These are phyloP conservation scores for Kwoniella botswanensis DNA, from an alignment of 768 basidiomycete species.

Conservation along the genomic window DNA sequence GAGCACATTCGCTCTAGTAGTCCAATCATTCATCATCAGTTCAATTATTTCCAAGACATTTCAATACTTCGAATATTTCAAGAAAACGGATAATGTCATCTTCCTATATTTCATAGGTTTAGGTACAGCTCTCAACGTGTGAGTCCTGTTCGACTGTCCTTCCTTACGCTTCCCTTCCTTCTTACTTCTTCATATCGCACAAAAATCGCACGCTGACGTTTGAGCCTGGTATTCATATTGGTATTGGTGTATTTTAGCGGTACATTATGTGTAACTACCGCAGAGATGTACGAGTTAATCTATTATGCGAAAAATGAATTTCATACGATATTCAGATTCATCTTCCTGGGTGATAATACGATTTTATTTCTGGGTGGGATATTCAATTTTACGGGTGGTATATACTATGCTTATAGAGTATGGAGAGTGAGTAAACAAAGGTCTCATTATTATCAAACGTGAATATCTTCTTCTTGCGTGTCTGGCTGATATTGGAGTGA, in stretches of 20 bases:
- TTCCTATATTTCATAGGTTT: background rate
- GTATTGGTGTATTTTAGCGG: background rate
- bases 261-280: background rate
- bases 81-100: constrained; percentile 4
- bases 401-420: constrained; percentile 11
- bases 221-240: background rate
- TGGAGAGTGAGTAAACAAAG: constrained; percentile 7
- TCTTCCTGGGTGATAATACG: constrained; percentile 2
- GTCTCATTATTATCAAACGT: too few species aligned
- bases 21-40: constrained; percentile 10
- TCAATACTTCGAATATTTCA: constrained; percentile 18
- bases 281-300: constrained; percentile 5
- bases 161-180: background rate
- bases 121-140: constrained; percentile 7
- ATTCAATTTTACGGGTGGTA: constrained; percentile 2
- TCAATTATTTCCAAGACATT: constrained; percentile 18
- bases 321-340: constrained; percentile 13
- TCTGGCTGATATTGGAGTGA: background rate
- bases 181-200: too few species aligned
- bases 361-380: constrained; percentile 7
- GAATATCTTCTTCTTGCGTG: too few species aligned
- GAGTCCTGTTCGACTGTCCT: background rate
- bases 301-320: constrained; percentile 12
- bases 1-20: constrained; percentile 1
- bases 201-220: background rate